Base-by-base conservation (phyloP, 2,329 filamentous ascomycete genomes). In the Beauveria pseudobassiana region DNA sequence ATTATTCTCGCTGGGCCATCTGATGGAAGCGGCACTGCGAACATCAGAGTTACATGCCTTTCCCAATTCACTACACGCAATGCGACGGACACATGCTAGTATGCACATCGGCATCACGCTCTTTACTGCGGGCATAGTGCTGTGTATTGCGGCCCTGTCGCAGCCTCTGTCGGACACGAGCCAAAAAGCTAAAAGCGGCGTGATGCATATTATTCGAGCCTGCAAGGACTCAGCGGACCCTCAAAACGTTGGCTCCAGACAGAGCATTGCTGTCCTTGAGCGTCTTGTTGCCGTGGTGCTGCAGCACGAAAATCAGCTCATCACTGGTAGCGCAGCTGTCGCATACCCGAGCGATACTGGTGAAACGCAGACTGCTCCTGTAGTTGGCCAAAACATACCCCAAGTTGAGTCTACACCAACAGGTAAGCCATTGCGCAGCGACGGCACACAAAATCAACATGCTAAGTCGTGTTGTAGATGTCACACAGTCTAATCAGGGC, bases 91-190 rank as follows among this genome's bases (percentile, higher is more conserved):
- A 5, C 61, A 63, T 28, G 56, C 61, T 1, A 55, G 43, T 16
- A 63, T 63, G 61, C 61, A 63, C 20, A 51, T 63, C n/a, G 61
- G 61, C 14, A 63, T 63, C 20, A 63, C 61, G 2, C 56, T 63
- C 2, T 63, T 63, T 42, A 63, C 61, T 1, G 61, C 61, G 5
- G 61, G 61, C 3, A 58, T 63, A n/a, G 61, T 63, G n/a, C 50
- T 60, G 9, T 63, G 61, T 34, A 43, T 54, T 16, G 49, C 60
- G n/a, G 45, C 40, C 42, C 22, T 63, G 28, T 49, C 55, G n/a
- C 56, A 55, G 30, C 61, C 61, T 22, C 50, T 63, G 14, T 60
- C 61, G 12, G 46, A 20, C 12, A 50, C 45, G 9, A 60, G 61
- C 24, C 49, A 63, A 22, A 34, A 38, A 18, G 56, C 61, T 5